phyloP scores from a whole-genome alignment of 108 stramenopile species.

The Nitzschia sp. region DNA sequence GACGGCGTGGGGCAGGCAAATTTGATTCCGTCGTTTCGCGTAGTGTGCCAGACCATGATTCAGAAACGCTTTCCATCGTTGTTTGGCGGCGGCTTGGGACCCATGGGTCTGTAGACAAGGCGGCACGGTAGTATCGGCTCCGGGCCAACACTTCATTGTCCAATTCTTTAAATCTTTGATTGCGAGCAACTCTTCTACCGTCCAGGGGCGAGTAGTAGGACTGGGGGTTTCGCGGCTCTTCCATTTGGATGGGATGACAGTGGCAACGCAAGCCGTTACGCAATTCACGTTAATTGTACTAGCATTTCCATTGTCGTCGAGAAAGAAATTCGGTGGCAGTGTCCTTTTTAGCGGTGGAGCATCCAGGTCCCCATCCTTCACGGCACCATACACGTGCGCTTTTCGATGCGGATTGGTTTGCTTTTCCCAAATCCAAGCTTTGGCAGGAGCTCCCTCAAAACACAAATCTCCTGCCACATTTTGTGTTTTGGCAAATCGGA shows the following conservation, averaged over 20 bases:
- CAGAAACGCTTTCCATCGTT: constrained; percentile 56
- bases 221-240: constrained; percentile 1
- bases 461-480: constrained; percentile 12
- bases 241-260: not conserved
- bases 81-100: constrained; percentile 31
- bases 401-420: constrained; percentile 36
- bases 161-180: constrained; percentile 28
- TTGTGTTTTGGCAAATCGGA: constrained; percentile 5
- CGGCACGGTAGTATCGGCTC: constrained; percentile 51
- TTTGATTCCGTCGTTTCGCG: constrained; percentile 51
- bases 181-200: constrained; percentile 25
- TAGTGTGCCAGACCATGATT: constrained; percentile 39
- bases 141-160: constrained; percentile 43
- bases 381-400: constrained; percentile 39
- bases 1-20: constrained; percentile 47
- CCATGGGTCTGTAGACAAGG: constrained; percentile 71
- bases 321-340: constrained; percentile 4
- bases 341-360: constrained; percentile 41
- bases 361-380: constrained; percentile 44
- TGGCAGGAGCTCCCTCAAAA: constrained; percentile 45
- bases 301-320: not conserved
- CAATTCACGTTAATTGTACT: not conserved
- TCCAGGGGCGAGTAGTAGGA: constrained; percentile 37
- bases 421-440: constrained; percentile 64
- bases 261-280: not conserved